A percentile compares a stretch with the other conserved stretches of the same genome.
Evolutionary conservation across 352 stramenopile genomes (phyloP).

Genomic region (Phytophthora hibernalis): DNA sequence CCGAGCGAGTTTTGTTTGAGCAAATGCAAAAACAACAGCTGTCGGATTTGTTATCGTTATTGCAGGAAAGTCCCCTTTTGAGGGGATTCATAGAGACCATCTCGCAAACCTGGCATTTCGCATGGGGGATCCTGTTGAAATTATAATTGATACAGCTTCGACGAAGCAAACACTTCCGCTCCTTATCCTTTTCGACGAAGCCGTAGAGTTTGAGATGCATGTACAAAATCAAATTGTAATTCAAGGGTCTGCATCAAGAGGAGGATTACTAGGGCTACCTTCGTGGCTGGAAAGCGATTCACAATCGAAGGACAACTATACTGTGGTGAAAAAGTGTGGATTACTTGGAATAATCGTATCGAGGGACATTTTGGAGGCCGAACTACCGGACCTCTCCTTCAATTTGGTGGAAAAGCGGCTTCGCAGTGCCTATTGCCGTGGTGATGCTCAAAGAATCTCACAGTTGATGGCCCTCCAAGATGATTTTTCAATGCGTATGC

Average conservation of each 20-base stretch:
- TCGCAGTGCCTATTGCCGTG: background rate
- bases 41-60: conserved; percentile 20
- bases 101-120: conserved; percentile 30
- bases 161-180: conserved; percentile 13
- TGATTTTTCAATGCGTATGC: background rate
- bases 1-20: conserved; percentile 26
- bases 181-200: conserved; percentile 20
- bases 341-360: conserved; percentile 20
- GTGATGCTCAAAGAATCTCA: conserved; percentile 10
- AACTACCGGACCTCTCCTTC: conserved; percentile 10
- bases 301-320: background rate
- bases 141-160: conserved; percentile 2
- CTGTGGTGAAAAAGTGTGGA: conserved; percentile 12
- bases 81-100: conserved; percentile 17
- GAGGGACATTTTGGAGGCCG: conserved; percentile 14
- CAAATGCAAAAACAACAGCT: conserved; percentile 14
- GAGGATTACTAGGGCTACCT: conserved; percentile 26
- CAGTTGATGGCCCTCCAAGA: conserved; percentile 3
- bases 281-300: conserved; percentile 7
- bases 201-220: conserved; percentile 25
- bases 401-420: conserved; percentile 17
- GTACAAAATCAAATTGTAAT: background rate
- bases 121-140: conserved; percentile 17
- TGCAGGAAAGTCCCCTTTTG: conserved; percentile 25
- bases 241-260: conserved; percentile 18